phyloP scores from a whole-genome alignment of 768 basidiomycete species.

The Naganishia vaughanmartiniae region DNA sequence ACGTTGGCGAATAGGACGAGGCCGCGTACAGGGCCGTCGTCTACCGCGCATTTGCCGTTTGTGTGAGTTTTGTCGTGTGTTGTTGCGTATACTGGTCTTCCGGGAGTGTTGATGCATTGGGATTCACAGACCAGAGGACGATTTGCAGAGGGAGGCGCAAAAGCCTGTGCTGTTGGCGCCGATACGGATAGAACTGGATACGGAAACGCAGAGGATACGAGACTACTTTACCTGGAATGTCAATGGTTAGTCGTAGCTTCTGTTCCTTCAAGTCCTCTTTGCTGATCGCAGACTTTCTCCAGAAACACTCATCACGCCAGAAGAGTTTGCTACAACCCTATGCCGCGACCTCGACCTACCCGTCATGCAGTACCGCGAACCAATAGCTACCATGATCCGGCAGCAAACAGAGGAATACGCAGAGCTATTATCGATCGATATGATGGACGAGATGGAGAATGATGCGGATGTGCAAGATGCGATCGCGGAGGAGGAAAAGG shows the following conservation, averaged over 20 bases:
- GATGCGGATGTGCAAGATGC: conserved; percentile 35
- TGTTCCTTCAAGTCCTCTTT: background rate
- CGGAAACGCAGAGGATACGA: conserved; percentile 81
- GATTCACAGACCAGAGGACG: conserved; percentile 64
- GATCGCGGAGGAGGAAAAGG: conserved; percentile 26
- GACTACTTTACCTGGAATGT: conserved; percentile 97
- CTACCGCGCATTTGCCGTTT: background rate
- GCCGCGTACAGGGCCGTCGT: conserved; percentile 42
- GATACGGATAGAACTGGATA: conserved; percentile 92
- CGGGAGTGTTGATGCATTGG: too few relatives aligned
- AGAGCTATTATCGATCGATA: conserved; percentile 72
- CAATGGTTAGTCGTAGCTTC: conserved; percentile 57
- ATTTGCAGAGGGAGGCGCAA: conserved; percentile 64
- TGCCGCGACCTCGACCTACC: conserved; percentile 84
- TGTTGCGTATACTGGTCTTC: too few relatives aligned
- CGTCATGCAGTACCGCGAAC: conserved; percentile 64
- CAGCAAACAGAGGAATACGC: conserved; percentile 89
- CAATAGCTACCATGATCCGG: conserved; percentile 79
- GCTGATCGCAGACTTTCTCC: background rate
- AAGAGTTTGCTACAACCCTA: conserved; percentile 78
- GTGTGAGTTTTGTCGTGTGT: background rate
- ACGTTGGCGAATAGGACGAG: conserved; percentile 67
- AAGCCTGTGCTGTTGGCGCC: conserved; percentile 68
- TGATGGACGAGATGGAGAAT: conserved; percentile 52
- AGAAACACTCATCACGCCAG: conserved; percentile 76